Evolutionary conservation across 2,329 filamentous ascomycete species (phyloP).

Genomic region (Phyllosticta citrichinensis): DNA sequence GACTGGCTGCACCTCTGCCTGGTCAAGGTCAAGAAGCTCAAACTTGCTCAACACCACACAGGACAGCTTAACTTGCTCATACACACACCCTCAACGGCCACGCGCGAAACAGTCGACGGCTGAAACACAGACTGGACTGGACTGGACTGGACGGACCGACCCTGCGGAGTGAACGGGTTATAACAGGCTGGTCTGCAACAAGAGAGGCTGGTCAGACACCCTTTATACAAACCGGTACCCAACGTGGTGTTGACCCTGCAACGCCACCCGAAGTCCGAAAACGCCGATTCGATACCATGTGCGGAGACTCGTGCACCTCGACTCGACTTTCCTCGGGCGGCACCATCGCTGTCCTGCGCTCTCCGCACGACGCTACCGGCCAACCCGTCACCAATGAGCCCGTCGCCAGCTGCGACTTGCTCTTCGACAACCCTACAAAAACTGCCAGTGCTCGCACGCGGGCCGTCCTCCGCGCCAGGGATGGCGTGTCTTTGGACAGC

Average conservation of each 20-base stretch:
- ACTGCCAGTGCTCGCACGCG: neutral
- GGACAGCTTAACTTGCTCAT: constrained; percentile 6
- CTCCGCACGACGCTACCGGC: neutral
- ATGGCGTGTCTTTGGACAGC: neutral
- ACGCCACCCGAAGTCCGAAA: neutral
- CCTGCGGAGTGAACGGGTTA: neutral
- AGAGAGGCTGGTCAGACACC: neutral
- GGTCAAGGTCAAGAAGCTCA: constrained; percentile 2
- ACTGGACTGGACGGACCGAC: neutral
- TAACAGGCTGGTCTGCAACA: neutral
- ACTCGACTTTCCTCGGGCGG: constrained; percentile 4
- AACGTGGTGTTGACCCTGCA: neutral
- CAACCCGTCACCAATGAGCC: neutral
- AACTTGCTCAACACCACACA: constrained; percentile 9
- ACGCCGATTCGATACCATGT: constrained; percentile 2
- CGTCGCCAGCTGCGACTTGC: constrained; percentile 7
- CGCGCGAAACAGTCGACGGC: neutral
- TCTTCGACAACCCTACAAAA: constrained; percentile 5
- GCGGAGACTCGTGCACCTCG: constrained; percentile 3
- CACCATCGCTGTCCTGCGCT: constrained; percentile 9
- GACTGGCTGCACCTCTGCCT: neutral
- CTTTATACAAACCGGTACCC: neutral
- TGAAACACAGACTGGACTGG: neutral
- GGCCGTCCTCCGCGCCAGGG: constrained; percentile 2
- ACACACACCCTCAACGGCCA: neutral